These are phyloP conservation scores for Candida railenensis DNA, from an alignment of 805 yeast species.

Conservation along the genomic window DNA sequence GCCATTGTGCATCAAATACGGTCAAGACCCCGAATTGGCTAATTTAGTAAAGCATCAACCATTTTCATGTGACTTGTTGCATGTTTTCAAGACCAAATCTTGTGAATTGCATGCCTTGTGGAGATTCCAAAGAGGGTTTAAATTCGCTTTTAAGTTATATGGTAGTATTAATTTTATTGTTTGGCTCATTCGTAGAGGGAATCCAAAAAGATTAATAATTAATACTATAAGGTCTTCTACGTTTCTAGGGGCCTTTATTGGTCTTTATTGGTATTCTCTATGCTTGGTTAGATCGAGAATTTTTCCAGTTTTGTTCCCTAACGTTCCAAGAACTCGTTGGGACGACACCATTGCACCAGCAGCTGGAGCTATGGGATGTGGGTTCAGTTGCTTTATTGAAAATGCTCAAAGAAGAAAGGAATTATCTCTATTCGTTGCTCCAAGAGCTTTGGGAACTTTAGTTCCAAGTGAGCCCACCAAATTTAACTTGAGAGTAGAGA, in stretches of 20 bases:
- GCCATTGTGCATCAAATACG: slow-evolving; percentile 29
- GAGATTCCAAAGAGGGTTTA: slow-evolving; percentile 35
- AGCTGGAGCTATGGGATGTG: slow-evolving; percentile 33
- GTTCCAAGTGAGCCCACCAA: slow-evolving; percentile 24
- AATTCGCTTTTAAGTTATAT: slow-evolving; percentile 33
- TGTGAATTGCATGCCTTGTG: slow-evolving; percentile 40
- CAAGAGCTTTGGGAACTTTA: slow-evolving; percentile 35
- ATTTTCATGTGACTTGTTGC: slow-evolving; percentile 37
- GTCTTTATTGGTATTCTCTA: slow-evolving; percentile 39
- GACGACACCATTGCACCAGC: slow-evolving; percentile 35
- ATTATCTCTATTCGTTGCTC: slow-evolving; percentile 48
- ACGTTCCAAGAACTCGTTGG: slow-evolving; percentile 23
- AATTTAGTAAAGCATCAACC: slow-evolving; percentile 14
- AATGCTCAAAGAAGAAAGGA: slow-evolving; percentile 42
- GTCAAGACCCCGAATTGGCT: slow-evolving; percentile 28
- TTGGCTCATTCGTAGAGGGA: slow-evolving; percentile 6
- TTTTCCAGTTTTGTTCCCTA: slow-evolving; percentile 32
- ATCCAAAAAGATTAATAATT: slow-evolving; percentile 4
- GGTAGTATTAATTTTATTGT: slow-evolving; percentile 33
- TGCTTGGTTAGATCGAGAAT: slow-evolving; percentile 34
- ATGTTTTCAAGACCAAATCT: slow-evolving; percentile 25
- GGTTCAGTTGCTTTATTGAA: slow-evolving; percentile 35
- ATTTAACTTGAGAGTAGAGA: slow-evolving; percentile 26
- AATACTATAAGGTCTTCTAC: slow-evolving; percentile 32
- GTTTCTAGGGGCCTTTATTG: slow-evolving; percentile 36